Percentiles rank a stretch among this genome's conserved stretches.
These are phyloP conservation scores for Venustampulla echinocandica DNA, from an alignment of 495 filamentous ascomycete genomes.

Conservation along the genomic window DNA sequence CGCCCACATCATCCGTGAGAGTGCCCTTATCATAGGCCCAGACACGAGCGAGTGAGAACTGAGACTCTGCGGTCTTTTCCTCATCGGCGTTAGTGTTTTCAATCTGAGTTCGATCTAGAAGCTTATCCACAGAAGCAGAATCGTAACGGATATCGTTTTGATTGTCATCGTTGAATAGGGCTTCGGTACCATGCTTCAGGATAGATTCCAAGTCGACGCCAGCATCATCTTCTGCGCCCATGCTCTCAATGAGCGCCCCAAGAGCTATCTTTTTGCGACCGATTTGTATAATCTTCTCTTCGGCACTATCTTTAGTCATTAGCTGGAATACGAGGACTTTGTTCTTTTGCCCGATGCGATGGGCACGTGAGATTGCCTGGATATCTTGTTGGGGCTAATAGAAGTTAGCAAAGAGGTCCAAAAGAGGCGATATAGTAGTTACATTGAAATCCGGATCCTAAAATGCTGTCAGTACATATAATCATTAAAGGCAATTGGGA, in stretches of 20 bases:
- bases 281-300: conserved; percentile 95
- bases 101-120: conserved; percentile 76
- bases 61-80: conserved; percentile 54
- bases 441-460: conserved; percentile 86
- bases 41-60: conserved; percentile 85
- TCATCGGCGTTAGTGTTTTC: conserved; percentile 59
- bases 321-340: conserved; percentile 93
- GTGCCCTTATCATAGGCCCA: conserved; percentile 75
- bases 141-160: conserved; percentile 66
- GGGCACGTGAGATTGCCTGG: conserved; percentile 86
- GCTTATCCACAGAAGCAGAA: conserved; percentile 66
- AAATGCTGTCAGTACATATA: background rate
- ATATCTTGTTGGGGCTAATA: conserved; percentile 80
- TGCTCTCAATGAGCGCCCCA: conserved; percentile 83
- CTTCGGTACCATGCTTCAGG: conserved; percentile 76
- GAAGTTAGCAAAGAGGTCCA: conserved; percentile 2
- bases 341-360: conserved; percentile 91
- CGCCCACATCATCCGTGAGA: conserved; percentile 51
- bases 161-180: conserved; percentile 73
- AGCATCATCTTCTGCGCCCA: conserved; percentile 69
- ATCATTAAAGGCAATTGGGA: background rate
- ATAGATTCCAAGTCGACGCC: conserved; percentile 77
- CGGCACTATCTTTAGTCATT: conserved; percentile 76
- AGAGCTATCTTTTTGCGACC: conserved; percentile 92
- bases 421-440: background rate